These are phyloP conservation scores for Carex scoparia DNA, from an alignment of 176 grass and related monocot genomes.

Conservation along the genomic window DNA sequence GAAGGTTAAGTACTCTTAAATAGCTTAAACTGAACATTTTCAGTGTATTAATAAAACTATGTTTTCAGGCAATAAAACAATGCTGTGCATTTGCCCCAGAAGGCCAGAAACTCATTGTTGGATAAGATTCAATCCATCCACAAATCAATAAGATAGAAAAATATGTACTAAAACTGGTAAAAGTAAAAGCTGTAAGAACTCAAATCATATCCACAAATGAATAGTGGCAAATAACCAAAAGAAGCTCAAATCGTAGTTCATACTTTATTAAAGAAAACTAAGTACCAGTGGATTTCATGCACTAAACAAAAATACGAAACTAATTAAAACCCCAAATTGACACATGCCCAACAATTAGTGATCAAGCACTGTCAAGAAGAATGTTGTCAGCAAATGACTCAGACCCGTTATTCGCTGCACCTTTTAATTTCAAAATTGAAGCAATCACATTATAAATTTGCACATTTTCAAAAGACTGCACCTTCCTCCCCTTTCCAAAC, in stretches of 20 bases:
- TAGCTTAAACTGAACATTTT: background rate
- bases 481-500: conserved; percentile 53
- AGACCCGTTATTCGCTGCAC: conserved; percentile 81
- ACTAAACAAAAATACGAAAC: background rate
- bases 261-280: background rate
- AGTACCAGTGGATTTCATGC: background rate
- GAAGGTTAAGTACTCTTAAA: background rate
- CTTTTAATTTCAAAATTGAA: conserved; percentile 61
- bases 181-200: background rate
- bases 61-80: background rate
- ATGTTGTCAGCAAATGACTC: conserved; percentile 49
- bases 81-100: background rate
- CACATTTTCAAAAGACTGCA: conserved; percentile 82
- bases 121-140: background rate
- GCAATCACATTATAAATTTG: conserved; percentile 84
- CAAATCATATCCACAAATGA: background rate
- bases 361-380: conserved; percentile 53
- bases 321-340: background rate
- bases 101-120: background rate
- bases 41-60: background rate
- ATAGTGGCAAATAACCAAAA: background rate
- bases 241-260: background rate
- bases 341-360: background rate
- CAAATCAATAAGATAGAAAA: background rate
- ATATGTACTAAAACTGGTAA: background rate